Base-by-base conservation (phyloP, 345 rosid genomes). In the Cardamine resedifolia region DNA sequence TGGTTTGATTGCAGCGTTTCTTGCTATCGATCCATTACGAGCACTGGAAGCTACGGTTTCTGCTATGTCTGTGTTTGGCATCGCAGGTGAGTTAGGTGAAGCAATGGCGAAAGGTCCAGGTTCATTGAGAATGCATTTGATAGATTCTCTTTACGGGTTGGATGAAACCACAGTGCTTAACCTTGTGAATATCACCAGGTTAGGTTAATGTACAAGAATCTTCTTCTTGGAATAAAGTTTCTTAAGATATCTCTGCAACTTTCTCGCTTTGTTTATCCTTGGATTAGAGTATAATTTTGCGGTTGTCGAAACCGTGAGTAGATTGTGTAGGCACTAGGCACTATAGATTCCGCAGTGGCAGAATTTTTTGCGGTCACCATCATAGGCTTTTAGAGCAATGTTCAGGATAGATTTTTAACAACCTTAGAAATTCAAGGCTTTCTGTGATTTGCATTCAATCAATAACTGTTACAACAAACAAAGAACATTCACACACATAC, bases 41-140 rank as follows among this genome's bases (percentile, higher is more conserved):
- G 66, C 87, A 41, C 62, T 94, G 38, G 96, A 88, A 78, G 97
- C 98, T 58, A 83, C 98, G 3, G 87, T 82, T 71, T 85, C 87
- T 0, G 98, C 96, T n/a, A 70, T 94, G 58, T 85, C 96, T 19
- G 68, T 88, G 27, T 94, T 87, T 60, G 92, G 96, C 5, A 75
- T 94, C 59, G 97, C 97, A 20, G 96, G 87, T 65, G 97, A 91
- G 88, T 78, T 87, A 64, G 96, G 95, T 44, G 86, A 81, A 87
- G 85, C 73, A 0, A 10, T 72, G 73, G 95, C 95, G 7, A 88
- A 78, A 34, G 98, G 98, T 61, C 98, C 98, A 28, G 97, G 88
- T 74, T 87, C 95, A 0, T 69, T 94, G 86, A 86, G 92, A 77
- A 77, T 82, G 83, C 87, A 88, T 79, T 79, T 91, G 91, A 85